phyloP scores from a whole-genome alignment of 2,329 filamentous ascomycete species.

The Pseudophaeomoniella oleicola region DNA sequence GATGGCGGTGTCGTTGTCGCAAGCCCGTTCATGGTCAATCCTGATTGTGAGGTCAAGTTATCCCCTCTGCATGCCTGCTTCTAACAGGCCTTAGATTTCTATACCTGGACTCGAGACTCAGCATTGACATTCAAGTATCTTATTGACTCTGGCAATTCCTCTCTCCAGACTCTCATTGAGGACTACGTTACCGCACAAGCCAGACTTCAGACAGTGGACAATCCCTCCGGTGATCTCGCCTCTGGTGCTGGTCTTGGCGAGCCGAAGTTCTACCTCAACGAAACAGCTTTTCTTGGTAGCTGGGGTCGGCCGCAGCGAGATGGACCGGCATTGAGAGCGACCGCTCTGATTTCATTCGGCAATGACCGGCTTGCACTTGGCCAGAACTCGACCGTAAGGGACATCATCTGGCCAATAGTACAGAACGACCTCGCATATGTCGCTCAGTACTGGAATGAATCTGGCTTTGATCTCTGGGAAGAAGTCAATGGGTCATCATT shows the following conservation, averaged over 20 bases:
- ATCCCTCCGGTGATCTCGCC: conserved; percentile 48
- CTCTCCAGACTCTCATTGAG: conserved; percentile 46
- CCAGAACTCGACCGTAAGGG: conserved; percentile 32
- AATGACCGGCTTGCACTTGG: conserved; percentile 57
- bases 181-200: conserved; percentile 57
- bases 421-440: conserved; percentile 64
- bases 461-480: conserved; percentile 68
- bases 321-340: conserved; percentile 63
- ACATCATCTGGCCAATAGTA: conserved; percentile 57
- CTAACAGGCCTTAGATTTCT: conserved; percentile 44
- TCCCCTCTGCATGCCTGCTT: not conserved
- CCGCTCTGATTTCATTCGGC: conserved; percentile 56
- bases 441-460: conserved; percentile 33
- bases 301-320: conserved; percentile 75
- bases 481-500: conserved; percentile 65
- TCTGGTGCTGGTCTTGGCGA: conserved; percentile 46
- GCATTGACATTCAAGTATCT: conserved; percentile 56
- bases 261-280: conserved; percentile 56
- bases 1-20: conserved; percentile 38
- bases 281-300: conserved; percentile 41
- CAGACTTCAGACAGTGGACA: conserved; percentile 49
- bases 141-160: conserved; percentile 48
- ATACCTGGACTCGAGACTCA: conserved; percentile 65
- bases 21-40: conserved; percentile 37
- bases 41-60: conserved; percentile 31